Percentiles rank a stretch among this genome's conserved stretches.
Conservation (phyloP, 176 grass and related monocot genomes). For the Musa troglodytarum region DNA sequence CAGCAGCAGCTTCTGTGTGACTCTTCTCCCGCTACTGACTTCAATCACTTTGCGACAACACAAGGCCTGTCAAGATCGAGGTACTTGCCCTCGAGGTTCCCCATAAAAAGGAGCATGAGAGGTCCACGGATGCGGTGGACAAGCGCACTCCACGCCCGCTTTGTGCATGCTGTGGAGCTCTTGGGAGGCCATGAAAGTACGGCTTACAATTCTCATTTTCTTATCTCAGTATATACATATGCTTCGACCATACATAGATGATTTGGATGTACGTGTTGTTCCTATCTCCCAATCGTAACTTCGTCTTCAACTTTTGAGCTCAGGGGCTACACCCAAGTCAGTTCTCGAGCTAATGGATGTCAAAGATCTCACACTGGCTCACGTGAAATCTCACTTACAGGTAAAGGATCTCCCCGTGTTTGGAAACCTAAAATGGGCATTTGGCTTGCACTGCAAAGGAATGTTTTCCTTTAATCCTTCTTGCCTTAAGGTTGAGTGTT, state of each 20-base stretch:
- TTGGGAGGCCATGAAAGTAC: constrained; percentile 42
- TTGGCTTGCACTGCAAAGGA: not conserved
- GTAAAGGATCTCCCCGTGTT: not conserved
- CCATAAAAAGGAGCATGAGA: constrained; percentile 21
- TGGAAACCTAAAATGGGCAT: not conserved
- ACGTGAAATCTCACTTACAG: constrained; percentile 42
- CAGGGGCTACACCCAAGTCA: constrained; percentile 39
- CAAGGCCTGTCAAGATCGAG: not conserved
- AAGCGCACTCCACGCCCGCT: constrained; percentile 31
- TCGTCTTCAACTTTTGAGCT: not conserved
- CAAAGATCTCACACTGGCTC: constrained; percentile 42
- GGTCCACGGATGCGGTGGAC: constrained; percentile 42
- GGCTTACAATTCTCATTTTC: not conserved
- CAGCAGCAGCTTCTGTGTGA: not conserved
- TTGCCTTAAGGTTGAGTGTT: not conserved
- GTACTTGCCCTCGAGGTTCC: not conserved
- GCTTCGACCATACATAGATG: no score
- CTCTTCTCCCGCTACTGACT: not conserved
- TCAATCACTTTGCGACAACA: not conserved
- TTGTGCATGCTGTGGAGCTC: constrained; percentile 37
- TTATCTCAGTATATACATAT: no score
- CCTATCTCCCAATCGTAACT: not conserved
- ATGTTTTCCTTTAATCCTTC: not conserved
- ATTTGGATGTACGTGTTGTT: not conserved
- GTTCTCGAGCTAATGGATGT: constrained; percentile 47